Evolutionary conservation across 352 stramenopile species (phyloP), one percentile per base, ranked within the genome.

Genomic region (Globisporangium carolinianum): DNA sequence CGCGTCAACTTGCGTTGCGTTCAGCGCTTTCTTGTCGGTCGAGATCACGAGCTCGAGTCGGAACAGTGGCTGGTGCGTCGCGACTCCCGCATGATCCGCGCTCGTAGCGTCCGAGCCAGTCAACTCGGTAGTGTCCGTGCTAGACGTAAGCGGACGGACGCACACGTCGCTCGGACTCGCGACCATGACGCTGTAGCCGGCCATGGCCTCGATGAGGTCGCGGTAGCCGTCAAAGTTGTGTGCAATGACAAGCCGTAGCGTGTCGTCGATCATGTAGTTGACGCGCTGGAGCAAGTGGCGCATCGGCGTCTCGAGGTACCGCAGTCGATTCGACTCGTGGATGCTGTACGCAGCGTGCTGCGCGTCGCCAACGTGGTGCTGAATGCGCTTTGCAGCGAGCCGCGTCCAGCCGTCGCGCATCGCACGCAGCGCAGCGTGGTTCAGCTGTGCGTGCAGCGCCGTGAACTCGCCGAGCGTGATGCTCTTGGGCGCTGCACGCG

Each of bases 211-310:
- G n/a, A 93, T 74, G 47, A 93, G 73, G 7, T 68, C 54, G 5
- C 71, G 76, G 65, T 93, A 95, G 5, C 73, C 68, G 12, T 76
- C 54, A 51, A 93, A 92, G 41, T 92, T 93, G 8, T 76, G 61
- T 15, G 75, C 61, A 35, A 93, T 76, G 5, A 95, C 49, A 14
- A 76, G 48, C 0, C 78, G 78, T 12, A 95, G 65, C 4, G 79
- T 83, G 51, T 89, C 75, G 68, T 89, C 79, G 7, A 92, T 60
- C 76, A 92, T 91, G 63, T 91, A 91, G 53, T 92, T 91, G 6
- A 93, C 73, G 17, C 85, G 81, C 57, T 84, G 80, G 12, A 95
- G 63, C 46, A 93, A 84, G 3, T 60, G 62, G 11, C 67, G 76
- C 14, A 87, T 65, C 8, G 70, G 69, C 11, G 77, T 85, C 11